Base-by-base conservation (phyloP, 495 filamentous ascomycete genomes). In the Extremus antarcticus region DNA sequence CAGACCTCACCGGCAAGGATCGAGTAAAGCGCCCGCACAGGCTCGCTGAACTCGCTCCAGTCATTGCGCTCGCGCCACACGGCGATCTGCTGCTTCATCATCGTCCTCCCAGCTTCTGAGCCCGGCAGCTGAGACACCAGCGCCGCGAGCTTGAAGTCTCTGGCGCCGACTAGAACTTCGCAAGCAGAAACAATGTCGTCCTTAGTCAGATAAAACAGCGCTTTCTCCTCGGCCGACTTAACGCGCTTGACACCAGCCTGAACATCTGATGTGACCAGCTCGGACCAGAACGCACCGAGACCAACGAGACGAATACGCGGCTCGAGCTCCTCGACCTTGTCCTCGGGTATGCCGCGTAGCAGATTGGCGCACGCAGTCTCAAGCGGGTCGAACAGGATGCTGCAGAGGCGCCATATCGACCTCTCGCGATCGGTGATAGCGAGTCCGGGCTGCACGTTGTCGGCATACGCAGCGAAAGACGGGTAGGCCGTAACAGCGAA, bases 21-120 rank as follows among this genome's bases (percentile, higher is more conserved):
- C 63, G 92, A 89, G 64, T 95, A 98, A 47, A 98, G 70, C 3
- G 90, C 85, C 24, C 94, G 83, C 35, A 94, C 79, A 13, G 86
- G 79, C 58, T 92, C 83, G n/a, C 73, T 83, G 67, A 96, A 85
- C 66, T 98, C 92, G 11, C 89, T 85, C 24, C 90, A 75, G 2
- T 87, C 78, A 57, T 87, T 84, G 40, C 83, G 79, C 16, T 86
- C 80, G 32, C 82, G 79, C 92, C 92, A 98, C 47, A 85, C 80
- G 39, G 82, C 80, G 47, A 98, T 75, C 67, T 98, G 92, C 32
- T 79, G 74, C 20, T 72, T 70, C 65, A 95, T 84, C 59, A 90
- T 81, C 53, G 78, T 77, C 55, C 78, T 80, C 38, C 80, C 79
- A 24, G 68, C 70, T 25, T 76, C 69, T 19, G 85, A 86, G 13